Conservation (phyloP, 2,329 filamentous ascomycete species). For the Colletotrichum shisoi region DNA sequence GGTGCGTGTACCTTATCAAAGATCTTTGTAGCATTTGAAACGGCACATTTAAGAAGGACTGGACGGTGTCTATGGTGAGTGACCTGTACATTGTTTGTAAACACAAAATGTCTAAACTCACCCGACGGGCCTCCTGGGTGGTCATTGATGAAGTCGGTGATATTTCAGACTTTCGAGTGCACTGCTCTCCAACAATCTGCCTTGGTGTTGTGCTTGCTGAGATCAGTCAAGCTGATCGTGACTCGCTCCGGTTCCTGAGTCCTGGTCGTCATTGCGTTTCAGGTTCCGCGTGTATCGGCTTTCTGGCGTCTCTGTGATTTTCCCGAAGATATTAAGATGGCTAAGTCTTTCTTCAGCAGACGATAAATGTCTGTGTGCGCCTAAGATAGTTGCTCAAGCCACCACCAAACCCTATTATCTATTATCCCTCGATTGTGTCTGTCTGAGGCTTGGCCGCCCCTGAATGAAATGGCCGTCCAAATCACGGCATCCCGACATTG, state of each 20-base stretch:
- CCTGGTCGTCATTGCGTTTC: slow-evolving; percentile 17
- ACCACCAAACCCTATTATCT: not conserved
- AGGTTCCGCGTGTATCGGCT: no score
- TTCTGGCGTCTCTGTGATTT: no score
- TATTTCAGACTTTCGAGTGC: slow-evolving; percentile 72
- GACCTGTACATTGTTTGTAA: not conserved
- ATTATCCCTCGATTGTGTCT: not conserved
- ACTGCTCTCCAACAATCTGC: slow-evolving; percentile 72
- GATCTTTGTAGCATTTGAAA: slow-evolving; percentile 48
- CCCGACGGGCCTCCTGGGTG: slow-evolving; percentile 52
- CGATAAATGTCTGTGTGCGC: not conserved
- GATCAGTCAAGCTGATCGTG: slow-evolving; percentile 46
- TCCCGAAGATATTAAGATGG: no score
- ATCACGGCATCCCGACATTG: slow-evolving; percentile 22
- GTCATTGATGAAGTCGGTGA: slow-evolving; percentile 67
- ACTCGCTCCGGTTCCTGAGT: slow-evolving; percentile 1
- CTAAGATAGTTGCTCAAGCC: not conserved
- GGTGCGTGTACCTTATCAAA: slow-evolving; percentile 48
- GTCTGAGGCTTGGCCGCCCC: not conserved
- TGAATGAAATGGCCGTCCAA: slow-evolving; percentile 15
- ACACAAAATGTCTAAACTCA: slow-evolving; percentile 25
- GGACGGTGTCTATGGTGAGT: slow-evolving; percentile 45
- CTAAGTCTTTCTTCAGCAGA: no score
- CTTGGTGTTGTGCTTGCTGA: slow-evolving; percentile 58
- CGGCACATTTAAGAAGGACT: slow-evolving; percentile 56